Evolutionary conservation across 2,329 filamentous ascomycete species (phyloP).

Genomic region (Ophiostoma himal-ulmi): DNA sequence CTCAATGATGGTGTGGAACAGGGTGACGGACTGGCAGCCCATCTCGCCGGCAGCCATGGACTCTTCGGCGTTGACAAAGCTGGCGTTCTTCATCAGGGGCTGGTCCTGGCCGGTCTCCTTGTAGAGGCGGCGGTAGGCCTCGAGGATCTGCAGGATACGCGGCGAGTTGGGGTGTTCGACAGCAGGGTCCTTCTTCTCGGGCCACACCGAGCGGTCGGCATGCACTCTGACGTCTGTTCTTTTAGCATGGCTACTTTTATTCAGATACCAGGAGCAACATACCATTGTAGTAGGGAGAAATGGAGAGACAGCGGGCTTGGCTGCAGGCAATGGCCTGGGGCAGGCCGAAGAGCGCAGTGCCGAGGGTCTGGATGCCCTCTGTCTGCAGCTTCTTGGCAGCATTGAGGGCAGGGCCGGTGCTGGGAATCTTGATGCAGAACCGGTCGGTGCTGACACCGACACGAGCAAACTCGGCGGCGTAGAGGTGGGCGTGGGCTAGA

Average conservation of each 20-base stretch:
- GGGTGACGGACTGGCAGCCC: constrained; percentile 43
- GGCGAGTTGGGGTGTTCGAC: constrained; percentile 43
- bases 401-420: constrained; percentile 43
- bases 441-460: constrained; percentile 42
- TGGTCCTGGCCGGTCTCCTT: constrained; percentile 44
- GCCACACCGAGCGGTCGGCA: constrained; percentile 41
- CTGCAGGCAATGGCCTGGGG: constrained; percentile 45
- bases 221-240: constrained; percentile 38
- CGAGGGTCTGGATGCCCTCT: constrained; percentile 43
- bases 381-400: constrained; percentile 39
- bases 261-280: not conserved
- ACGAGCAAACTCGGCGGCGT: constrained; percentile 42
- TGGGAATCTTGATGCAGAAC: constrained; percentile 48
- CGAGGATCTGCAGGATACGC: constrained; percentile 44
- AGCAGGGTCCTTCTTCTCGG: constrained; percentile 42
- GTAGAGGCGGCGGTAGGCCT: constrained; percentile 42
- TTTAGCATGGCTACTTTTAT: not conserved
- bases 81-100: constrained; percentile 44
- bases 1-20: constrained; percentile 37
- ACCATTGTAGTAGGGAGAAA: constrained; percentile 46
- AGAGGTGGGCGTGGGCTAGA: constrained; percentile 42
- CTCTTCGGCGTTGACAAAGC: constrained; percentile 40
- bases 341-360: constrained; percentile 43
- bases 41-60: constrained; percentile 43
- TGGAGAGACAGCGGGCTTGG: constrained; percentile 43